Evolutionary conservation across 2,329 filamentous ascomycete genomes (phyloP).

Genomic region (Coniochaeta prunicola): DNA sequence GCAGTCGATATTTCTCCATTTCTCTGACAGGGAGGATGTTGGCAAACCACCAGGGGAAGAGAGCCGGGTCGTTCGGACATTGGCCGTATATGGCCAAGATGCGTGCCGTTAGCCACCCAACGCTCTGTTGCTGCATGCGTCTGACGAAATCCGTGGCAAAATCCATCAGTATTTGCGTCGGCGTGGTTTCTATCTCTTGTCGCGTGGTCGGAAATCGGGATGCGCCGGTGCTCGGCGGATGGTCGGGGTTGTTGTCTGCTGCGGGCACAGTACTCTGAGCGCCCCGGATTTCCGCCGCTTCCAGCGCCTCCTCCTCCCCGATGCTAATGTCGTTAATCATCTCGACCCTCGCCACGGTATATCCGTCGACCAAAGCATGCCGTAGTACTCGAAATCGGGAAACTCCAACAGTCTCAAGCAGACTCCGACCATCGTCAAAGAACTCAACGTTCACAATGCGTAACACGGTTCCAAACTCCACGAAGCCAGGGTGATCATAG

Average conservation of each 20-base stretch:
- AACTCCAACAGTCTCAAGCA: slow-evolving; percentile 70
- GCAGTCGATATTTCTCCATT: slow-evolving; percentile 69
- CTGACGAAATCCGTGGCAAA: slow-evolving; percentile 60
- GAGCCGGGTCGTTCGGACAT: slow-evolving; percentile 65
- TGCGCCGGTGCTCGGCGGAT: background rate
- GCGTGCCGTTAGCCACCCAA: slow-evolving; percentile 66
- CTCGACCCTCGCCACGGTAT: slow-evolving; percentile 68
- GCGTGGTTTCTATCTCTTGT: slow-evolving; percentile 44
- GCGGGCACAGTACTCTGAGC: background rate
- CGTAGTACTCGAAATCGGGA: slow-evolving; percentile 68
- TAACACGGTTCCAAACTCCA: slow-evolving; percentile 70
- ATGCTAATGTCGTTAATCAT: slow-evolving; percentile 75
- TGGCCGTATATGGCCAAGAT: slow-evolving; percentile 71
- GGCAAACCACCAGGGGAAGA: slow-evolving; percentile 88
- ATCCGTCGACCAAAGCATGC: slow-evolving; percentile 64
- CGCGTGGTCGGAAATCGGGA: slow-evolving; percentile 10
- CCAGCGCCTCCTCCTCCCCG: slow-evolving; percentile 70
- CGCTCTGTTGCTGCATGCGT: slow-evolving; percentile 60
- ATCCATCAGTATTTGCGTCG: slow-evolving; percentile 64
- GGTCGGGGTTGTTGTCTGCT: background rate
- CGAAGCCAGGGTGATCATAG: slow-evolving; percentile 52
- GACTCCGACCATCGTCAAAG: slow-evolving; percentile 71
- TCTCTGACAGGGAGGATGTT: slow-evolving; percentile 72
- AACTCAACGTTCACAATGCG: slow-evolving; percentile 68
- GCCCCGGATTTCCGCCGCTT: slow-evolving; percentile 56